Evolutionary conservation across 2,329 filamentous ascomycete genomes (phyloP).

Genomic region (Blastomyces gilchristii): DNA sequence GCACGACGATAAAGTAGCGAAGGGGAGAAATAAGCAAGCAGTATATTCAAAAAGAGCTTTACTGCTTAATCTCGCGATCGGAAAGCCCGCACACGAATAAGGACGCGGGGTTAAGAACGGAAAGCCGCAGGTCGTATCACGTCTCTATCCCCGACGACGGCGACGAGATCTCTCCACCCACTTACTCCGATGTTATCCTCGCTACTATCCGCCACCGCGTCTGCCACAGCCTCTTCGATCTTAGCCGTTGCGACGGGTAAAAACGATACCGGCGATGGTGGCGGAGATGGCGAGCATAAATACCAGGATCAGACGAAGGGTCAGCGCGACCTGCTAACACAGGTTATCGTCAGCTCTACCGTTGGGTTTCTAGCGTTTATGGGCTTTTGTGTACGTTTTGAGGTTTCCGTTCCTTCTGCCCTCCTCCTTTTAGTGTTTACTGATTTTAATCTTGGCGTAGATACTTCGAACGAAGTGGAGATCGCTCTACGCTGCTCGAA

Average conservation of each 20-base stretch:
- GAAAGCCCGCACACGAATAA: background rate
- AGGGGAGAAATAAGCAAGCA: background rate
- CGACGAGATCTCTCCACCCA: background rate
- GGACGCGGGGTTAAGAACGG: background rate
- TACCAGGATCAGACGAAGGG: slow-evolving; percentile 26
- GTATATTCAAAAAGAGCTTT: background rate
- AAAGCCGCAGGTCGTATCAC: background rate
- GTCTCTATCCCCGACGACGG: background rate
- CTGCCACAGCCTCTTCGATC: slow-evolving; percentile 15
- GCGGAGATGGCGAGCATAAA: slow-evolving; percentile 17
- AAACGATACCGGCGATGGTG: slow-evolving; percentile 13
- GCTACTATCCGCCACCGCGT: slow-evolving; percentile 21
- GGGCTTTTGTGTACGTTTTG: slow-evolving; percentile 35
- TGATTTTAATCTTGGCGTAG: slow-evolving; percentile 35
- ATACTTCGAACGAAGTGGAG: slow-evolving; percentile 85
- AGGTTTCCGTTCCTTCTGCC: background rate
- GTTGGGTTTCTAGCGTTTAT: slow-evolving; percentile 37
- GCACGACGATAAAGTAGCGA: background rate
- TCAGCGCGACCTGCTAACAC: slow-evolving; percentile 35
- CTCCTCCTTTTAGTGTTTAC: background rate
- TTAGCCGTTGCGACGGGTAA: slow-evolving; percentile 17
- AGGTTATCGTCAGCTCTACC: slow-evolving; percentile 35
- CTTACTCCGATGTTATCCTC: slow-evolving; percentile 11
- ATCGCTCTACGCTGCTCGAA: slow-evolving; percentile 77
- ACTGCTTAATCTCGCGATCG: background rate